phyloP scores from a whole-genome alignment of 208 protist species.

The Leishmania tropica region DNA sequence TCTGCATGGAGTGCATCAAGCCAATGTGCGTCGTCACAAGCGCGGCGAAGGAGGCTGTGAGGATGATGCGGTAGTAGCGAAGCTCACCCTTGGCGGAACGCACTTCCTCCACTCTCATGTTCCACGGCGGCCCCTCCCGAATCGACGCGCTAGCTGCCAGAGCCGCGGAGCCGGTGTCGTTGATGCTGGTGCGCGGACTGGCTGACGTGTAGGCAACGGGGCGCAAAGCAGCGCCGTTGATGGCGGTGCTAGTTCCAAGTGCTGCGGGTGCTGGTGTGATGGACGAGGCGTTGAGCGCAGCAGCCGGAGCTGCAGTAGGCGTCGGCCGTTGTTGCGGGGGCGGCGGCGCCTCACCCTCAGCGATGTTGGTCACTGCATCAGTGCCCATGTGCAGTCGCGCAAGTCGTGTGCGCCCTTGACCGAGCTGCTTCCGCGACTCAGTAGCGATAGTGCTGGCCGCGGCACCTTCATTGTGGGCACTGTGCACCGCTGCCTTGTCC shows the following conservation, averaged over 20 bases:
- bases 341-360: not conserved
- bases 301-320: not conserved
- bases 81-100: slow-evolving; percentile 52
- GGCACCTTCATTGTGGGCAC: not conserved
- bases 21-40: slow-evolving; percentile 52
- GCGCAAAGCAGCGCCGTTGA: not conserved
- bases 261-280: not conserved
- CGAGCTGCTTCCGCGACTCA: not conserved
- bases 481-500: not conserved
- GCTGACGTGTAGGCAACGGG: not conserved
- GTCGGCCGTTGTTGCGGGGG: not conserved
- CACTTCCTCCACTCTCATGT: slow-evolving; percentile 56
- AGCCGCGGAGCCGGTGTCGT: not conserved
- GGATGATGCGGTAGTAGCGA: slow-evolving; percentile 59
- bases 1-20: slow-evolving; percentile 55
- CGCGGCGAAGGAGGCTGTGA: slow-evolving; percentile 59
- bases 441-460: not conserved
- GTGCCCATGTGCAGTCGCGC: not conserved
- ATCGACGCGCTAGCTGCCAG: slow-evolving; percentile 5
- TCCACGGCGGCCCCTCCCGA: slow-evolving; percentile 56
- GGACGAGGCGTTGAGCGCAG: not conserved
- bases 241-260: not conserved
- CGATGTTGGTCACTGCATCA: not conserved
- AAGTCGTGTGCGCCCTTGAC: not conserved
- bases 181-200: not conserved